Conservation (phyloP, 2,329 filamentous ascomycete species). For the Diplodia mutila region DNA sequence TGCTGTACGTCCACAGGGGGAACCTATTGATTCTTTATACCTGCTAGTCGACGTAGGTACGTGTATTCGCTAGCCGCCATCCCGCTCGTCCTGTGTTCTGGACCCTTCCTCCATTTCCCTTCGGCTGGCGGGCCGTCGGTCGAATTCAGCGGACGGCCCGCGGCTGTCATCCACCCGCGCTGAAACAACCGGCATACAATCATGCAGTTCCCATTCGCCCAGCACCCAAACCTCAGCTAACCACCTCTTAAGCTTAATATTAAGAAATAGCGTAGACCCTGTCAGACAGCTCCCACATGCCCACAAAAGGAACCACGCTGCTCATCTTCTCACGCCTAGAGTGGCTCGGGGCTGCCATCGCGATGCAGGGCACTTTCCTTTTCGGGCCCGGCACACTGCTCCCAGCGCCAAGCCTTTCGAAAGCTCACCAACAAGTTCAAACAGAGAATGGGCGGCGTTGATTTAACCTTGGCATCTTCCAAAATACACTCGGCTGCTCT, state of each 20-base stretch:
- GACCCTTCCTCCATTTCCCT: not conserved
- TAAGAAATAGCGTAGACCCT: not conserved
- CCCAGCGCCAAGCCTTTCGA: not conserved
- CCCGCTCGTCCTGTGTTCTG: not conserved
- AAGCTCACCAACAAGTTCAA: not conserved
- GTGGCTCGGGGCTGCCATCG: not conserved
- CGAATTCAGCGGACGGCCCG: conserved; percentile 11
- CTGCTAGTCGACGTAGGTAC: not conserved
- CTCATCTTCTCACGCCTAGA: not conserved
- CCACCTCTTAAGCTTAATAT: conserved; percentile 20
- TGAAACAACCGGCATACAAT: not conserved
- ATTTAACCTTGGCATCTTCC: not conserved
- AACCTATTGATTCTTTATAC: conserved; percentile 5
- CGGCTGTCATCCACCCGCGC: conserved; percentile 3
- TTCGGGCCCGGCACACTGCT: not conserved
- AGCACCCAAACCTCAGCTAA: not conserved
- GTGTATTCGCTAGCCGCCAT: not conserved
- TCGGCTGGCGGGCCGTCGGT: conserved; percentile 18
- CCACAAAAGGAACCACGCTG: not conserved
- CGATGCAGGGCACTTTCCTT: not conserved
- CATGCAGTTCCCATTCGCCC: not conserved
- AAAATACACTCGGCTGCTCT: not conserved
- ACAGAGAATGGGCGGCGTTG: not conserved
- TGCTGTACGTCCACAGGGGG: not conserved
- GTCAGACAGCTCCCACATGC: not conserved